These are phyloP conservation scores for Elsinoe australis DNA, from an alignment of 2,329 filamentous ascomycete species.

Conservation along the genomic window DNA sequence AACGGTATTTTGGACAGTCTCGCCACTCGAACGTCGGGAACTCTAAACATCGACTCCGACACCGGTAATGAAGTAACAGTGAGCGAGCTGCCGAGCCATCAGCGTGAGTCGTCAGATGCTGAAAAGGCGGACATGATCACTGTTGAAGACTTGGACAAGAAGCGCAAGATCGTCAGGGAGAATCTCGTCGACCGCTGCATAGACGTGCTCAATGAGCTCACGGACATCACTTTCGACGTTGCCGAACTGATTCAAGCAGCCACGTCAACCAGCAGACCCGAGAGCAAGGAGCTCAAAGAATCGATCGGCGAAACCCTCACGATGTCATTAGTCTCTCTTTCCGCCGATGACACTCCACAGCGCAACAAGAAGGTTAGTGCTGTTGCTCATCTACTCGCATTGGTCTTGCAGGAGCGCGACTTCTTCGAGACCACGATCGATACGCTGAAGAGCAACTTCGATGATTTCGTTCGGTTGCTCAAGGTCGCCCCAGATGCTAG, in stretches of 20 bases:
- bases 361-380: constrained; percentile 69
- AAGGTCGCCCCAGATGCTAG: constrained; percentile 59
- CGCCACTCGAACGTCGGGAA: constrained; percentile 7
- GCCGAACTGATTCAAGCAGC: constrained; percentile 76
- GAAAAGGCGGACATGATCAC: constrained; percentile 43
- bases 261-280: constrained; percentile 50
- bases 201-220: constrained; percentile 81
- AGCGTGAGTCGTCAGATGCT: constrained; percentile 16
- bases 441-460: constrained; percentile 68
- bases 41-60: constrained; percentile 9
- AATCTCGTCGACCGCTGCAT: constrained; percentile 83
- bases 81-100: constrained; percentile 13
- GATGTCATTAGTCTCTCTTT: constrained; percentile 65
- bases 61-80: background rate
- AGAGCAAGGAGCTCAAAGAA: constrained; percentile 52
- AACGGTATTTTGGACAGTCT: constrained; percentile 4
- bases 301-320: constrained; percentile 78
- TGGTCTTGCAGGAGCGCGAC: constrained; percentile 71
- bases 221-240: constrained; percentile 82
- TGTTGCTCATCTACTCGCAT: constrained; percentile 82
- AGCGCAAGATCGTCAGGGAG: constrained; percentile 63
- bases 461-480: constrained; percentile 70
- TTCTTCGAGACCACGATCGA: constrained; percentile 74
- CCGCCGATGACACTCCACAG: constrained; percentile 40
- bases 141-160: constrained; percentile 70